These are phyloP conservation scores for Exophiala sideris DNA, from an alignment of 2,329 filamentous ascomycete genomes.

Conservation along the genomic window DNA sequence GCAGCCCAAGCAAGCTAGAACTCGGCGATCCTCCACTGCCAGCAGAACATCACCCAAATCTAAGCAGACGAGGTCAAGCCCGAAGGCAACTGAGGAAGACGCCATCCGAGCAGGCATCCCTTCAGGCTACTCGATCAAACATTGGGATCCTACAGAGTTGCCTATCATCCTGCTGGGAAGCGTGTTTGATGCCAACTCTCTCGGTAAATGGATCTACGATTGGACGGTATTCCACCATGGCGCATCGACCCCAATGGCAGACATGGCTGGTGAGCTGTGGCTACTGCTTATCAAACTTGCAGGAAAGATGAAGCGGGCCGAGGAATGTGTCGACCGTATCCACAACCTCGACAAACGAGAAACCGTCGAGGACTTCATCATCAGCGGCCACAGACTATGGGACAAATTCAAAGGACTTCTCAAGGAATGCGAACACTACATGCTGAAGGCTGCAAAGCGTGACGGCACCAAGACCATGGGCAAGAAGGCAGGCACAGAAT, in stretches of 20 bases:
- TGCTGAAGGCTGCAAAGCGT: constrained; percentile 83
- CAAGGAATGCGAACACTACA: constrained; percentile 87
- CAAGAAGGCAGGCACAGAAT: constrained; percentile 88
- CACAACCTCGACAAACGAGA: constrained; percentile 70
- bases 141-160: constrained; percentile 93
- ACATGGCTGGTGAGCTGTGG: constrained; percentile 94
- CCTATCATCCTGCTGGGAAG: constrained; percentile 92
- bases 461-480: constrained; percentile 72
- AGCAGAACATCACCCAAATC: constrained; percentile 43
- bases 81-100: constrained; percentile 63
- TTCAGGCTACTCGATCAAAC: constrained; percentile 88
- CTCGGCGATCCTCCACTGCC: constrained; percentile 55
- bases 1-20: constrained; percentile 45
- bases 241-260: constrained; percentile 75
- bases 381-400: constrained; percentile 81
- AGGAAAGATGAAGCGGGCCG: constrained; percentile 87
- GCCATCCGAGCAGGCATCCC: constrained; percentile 68
- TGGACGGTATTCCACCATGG: constrained; percentile 94
- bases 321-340: constrained; percentile 71
- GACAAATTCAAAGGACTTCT: constrained; percentile 80
- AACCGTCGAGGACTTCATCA: constrained; percentile 85
- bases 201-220: constrained; percentile 99
- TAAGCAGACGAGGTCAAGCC: constrained; percentile 38
- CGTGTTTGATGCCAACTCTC: constrained; percentile 94
- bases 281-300: constrained; percentile 88